Percentiles rank a stretch among this genome's conserved stretches.
These are phyloP conservation scores for Aspergillus jensenii DNA, from an alignment of 2,329 filamentous ascomycete genomes.

Conservation along the genomic window DNA sequence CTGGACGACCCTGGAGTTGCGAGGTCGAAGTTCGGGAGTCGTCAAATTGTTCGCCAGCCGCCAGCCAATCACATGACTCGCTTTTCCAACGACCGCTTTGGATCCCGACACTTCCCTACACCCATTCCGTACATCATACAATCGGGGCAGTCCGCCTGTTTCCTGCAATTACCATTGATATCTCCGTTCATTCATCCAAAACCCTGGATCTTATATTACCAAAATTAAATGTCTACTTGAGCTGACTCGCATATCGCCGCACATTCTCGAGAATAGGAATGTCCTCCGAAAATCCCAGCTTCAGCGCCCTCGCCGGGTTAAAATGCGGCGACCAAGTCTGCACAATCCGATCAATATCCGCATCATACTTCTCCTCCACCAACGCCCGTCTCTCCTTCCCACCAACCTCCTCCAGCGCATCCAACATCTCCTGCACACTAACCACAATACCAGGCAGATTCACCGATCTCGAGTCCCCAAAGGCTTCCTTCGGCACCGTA, in stretches of 20 bases:
- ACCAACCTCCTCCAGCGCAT: constrained; percentile 56
- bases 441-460: constrained; percentile 58
- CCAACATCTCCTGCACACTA: constrained; percentile 61
- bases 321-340: constrained; percentile 61
- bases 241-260: constrained; percentile 36
- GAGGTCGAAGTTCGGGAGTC: constrained; percentile 46
- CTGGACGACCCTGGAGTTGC: constrained; percentile 27
- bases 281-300: constrained; percentile 48
- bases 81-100: constrained; percentile 38
- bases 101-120: constrained; percentile 36
- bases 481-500: constrained; percentile 50
- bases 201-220: not conserved
- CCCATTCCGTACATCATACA: not conserved
- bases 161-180: not conserved
- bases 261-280: constrained; percentile 43
- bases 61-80: constrained; percentile 47
- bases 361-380: constrained; percentile 56
- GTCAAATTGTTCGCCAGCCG: constrained; percentile 46
- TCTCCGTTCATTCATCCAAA: not conserved
- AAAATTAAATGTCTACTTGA: constrained; percentile 23
- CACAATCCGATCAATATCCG: constrained; percentile 57
- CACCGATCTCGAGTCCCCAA: constrained; percentile 54
- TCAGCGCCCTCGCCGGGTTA: constrained; percentile 54
- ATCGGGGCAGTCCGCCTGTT: not conserved
- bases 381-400: constrained; percentile 55